Evolutionary conservation across 2,329 filamentous ascomycete genomes (phyloP).

Genomic region (Davidsoniella australis): DNA sequence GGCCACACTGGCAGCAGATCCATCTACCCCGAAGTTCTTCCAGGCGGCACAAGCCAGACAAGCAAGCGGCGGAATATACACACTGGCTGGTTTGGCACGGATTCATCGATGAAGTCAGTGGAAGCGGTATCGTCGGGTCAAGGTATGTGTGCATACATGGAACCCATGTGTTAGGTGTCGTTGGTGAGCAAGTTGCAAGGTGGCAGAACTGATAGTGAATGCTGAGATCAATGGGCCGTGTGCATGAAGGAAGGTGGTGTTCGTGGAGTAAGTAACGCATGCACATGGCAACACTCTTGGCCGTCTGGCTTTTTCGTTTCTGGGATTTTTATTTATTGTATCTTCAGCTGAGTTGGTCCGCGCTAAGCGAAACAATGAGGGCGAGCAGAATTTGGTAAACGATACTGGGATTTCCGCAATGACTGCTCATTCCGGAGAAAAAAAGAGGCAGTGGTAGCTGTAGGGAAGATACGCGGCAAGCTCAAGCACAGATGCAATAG

Average conservation of each 20-base stretch:
- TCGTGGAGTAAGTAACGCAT: constrained; percentile 33
- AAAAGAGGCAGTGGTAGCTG: no score
- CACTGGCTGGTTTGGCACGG: constrained; percentile 30
- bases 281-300: constrained; percentile 22
- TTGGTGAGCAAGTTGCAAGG: constrained; percentile 9
- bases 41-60: constrained; percentile 30
- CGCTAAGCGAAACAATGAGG: no score
- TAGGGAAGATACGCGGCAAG: no score
- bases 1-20: constrained; percentile 32
- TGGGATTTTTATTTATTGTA: no score
- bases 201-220: constrained; percentile 29
- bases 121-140: constrained; percentile 14
- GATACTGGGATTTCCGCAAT: no score
- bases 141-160: constrained; percentile 16
- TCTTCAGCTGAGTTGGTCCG: no score
- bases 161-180: constrained; percentile 15
- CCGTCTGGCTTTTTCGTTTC: no score
- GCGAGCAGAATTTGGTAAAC: no score
- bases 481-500: no score
- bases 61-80: constrained; percentile 28
- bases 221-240: constrained; percentile 23
- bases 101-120: constrained; percentile 15
- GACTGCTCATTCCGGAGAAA: no score
- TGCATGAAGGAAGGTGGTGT: constrained; percentile 30
- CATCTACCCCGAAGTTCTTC: constrained; percentile 31